Conservation (phyloP, 1,139 yeast species). For the Ogataea hybrid region DNA sequence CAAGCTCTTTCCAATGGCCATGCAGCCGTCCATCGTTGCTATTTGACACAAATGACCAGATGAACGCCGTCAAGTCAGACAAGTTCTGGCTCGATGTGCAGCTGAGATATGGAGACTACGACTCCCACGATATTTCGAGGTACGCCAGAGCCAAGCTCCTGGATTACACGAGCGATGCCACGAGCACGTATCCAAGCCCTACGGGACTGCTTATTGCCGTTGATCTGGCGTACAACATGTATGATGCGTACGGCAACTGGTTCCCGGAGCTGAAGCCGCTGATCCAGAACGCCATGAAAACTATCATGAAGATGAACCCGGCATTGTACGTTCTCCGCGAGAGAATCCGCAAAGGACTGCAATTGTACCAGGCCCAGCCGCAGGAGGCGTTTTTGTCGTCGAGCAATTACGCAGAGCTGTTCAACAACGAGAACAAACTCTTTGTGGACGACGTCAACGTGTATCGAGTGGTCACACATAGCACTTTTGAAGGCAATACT, state of each 20-base stretch:
- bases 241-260: conserved; percentile 97
- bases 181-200: conserved; percentile 87
- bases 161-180: conserved; percentile 88
- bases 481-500: conserved; percentile 89
- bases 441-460: conserved; percentile 93
- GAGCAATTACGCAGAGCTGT: conserved; percentile 84
- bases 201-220: conserved; percentile 90
- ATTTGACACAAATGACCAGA: conserved; percentile 56
- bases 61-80: conserved; percentile 52
- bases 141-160: conserved; percentile 90
- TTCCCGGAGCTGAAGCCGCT: conserved; percentile 91
- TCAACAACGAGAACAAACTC: conserved; percentile 77
- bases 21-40: conserved; percentile 81
- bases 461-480: conserved; percentile 89
- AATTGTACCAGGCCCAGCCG: conserved; percentile 89
- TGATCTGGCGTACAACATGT: conserved; percentile 94
- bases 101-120: conserved; percentile 94
- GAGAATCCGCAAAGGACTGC: conserved; percentile 90
- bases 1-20: conserved; percentile 79
- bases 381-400: conserved; percentile 91
- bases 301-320: conserved; percentile 94
- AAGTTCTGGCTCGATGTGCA: conserved; percentile 97
- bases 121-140: conserved; percentile 93
- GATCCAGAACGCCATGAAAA: conserved; percentile 88
- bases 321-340: conserved; percentile 90